A percentile compares a stretch with the other conserved stretches of the same genome.
Evolutionary conservation across 768 basidiomycete genomes (phyloP).

Genomic region (Lactifluus hygrophoroides): DNA sequence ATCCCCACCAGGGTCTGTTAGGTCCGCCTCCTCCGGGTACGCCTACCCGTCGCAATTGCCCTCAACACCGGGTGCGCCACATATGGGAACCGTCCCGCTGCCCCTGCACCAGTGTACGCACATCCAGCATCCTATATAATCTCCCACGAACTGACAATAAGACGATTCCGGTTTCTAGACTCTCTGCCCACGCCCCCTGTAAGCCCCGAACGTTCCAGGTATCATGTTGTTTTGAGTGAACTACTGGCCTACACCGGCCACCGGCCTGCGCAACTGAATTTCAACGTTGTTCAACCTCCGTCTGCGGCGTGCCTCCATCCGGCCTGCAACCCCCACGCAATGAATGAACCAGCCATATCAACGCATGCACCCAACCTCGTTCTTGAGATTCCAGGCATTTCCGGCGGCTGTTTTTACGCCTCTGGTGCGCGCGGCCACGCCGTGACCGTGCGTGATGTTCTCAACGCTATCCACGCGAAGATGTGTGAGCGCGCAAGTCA

Average conservation of each 20-base stretch:
- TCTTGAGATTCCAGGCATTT: constrained; percentile 14
- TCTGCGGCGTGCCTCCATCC: constrained; percentile 13
- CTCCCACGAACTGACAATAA: background rate
- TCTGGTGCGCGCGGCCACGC: background rate
- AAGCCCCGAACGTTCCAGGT: constrained; percentile 16
- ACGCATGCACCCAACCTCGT: constrained; percentile 8
- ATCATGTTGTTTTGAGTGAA: constrained; percentile 10
- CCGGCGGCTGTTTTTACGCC: constrained; percentile 11
- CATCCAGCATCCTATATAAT: background rate
- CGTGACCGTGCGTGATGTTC: constrained; percentile 16
- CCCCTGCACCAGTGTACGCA: constrained; percentile 7
- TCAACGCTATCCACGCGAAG: constrained; percentile 11
- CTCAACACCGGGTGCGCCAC: constrained; percentile 17
- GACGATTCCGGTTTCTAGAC: background rate
- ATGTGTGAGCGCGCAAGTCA: constrained; percentile 12
- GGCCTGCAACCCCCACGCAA: constrained; percentile 5
- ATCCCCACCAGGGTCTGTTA: constrained; percentile 9
- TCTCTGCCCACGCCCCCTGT: constrained; percentile 13
- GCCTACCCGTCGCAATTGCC: background rate
- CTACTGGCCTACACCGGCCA: constrained; percentile 14
- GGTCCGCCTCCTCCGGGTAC: constrained; percentile 3
- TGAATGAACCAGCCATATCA: constrained; percentile 15
- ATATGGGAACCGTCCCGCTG: constrained; percentile 15
- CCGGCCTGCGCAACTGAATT: constrained; percentile 10
- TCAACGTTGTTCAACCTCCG: constrained; percentile 10